Evolutionary conservation across 1,284 basidiomycete genomes (phyloP).

Genomic region (Cystobasidium pallidum): DNA sequence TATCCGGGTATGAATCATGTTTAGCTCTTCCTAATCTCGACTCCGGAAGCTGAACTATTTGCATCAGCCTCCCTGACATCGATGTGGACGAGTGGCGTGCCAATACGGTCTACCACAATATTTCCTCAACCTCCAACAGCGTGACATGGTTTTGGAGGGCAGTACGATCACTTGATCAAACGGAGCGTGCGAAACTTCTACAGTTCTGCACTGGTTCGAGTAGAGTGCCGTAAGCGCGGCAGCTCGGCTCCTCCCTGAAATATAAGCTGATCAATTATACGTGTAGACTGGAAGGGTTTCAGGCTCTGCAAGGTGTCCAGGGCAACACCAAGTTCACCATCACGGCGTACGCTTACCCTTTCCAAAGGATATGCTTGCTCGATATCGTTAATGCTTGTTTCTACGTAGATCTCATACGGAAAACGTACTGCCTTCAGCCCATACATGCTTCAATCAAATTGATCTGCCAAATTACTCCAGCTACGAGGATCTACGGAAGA

Average conservation of each 20-base stretch:
- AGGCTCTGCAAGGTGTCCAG: conserved; percentile 64
- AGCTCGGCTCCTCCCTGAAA: too few relatives aligned
- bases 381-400: conserved; percentile 18
- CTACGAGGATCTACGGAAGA: conserved; percentile 89
- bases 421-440: conserved; percentile 83
- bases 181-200: conserved; percentile 81
- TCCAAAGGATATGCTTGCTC: conserved; percentile 1
- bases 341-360: conserved; percentile 78
- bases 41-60: conserved; percentile 46
- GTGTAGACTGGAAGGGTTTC: conserved; percentile 51
- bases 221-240: conserved; percentile 69
- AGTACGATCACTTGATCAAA: conserved; percentile 93
- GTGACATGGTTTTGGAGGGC: conserved; percentile 94
- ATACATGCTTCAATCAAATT: conserved; percentile 72
- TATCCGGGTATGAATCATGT: conserved; percentile 53
- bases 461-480: conserved; percentile 87
- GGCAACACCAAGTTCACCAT: conserved; percentile 96
- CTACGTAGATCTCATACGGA: conserved; percentile 35
- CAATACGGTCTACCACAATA: conserved; percentile 72
- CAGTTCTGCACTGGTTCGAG: conserved; percentile 94
- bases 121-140: conserved; percentile 39
- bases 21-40: neutral
- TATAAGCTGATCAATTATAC: neutral
- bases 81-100: conserved; percentile 98
- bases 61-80: conserved; percentile 94